Evolutionary conservation across 2,329 filamentous ascomycete species (phyloP).

Genomic region (Calycina herbarum): DNA sequence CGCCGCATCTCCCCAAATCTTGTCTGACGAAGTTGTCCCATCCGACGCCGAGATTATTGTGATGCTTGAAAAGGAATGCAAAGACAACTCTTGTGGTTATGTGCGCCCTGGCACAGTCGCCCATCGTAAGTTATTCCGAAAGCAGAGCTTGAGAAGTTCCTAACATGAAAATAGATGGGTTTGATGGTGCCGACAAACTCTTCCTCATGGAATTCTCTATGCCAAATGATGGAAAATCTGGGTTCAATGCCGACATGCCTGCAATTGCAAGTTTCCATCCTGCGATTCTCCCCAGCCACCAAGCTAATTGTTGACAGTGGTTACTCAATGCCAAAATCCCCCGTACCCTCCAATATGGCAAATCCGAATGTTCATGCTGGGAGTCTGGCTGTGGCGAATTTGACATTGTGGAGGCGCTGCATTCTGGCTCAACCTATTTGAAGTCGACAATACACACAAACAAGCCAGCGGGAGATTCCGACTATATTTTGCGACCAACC

Average conservation of each 20-base stretch:
- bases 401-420: conserved; percentile 72
- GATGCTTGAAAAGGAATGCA: conserved; percentile 51
- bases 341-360: conserved; percentile 67
- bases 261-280: conserved; percentile 46
- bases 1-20: conserved; percentile 47
- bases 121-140: conserved; percentile 44
- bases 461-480: conserved; percentile 62
- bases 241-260: conserved; percentile 65
- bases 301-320: conserved; percentile 48
- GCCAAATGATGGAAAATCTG: conserved; percentile 58
- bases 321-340: conserved; percentile 72
- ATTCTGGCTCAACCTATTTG: conserved; percentile 61
- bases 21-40: conserved; percentile 50
- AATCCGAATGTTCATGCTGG: conserved; percentile 70
- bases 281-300: not conserved
- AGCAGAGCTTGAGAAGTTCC: not conserved
- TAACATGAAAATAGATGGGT: conserved; percentile 57
- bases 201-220: conserved; percentile 76
- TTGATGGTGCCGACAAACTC: conserved; percentile 66
- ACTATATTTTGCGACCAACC: conserved; percentile 70
- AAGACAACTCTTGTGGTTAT: conserved; percentile 47
- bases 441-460: conserved; percentile 71
- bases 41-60: conserved; percentile 52
- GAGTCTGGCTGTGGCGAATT: conserved; percentile 69
- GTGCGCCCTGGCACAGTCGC: conserved; percentile 49